phyloP scores from a whole-genome alignment of 352 stramenopile species.

The Phytopythium ostracodes region DNA sequence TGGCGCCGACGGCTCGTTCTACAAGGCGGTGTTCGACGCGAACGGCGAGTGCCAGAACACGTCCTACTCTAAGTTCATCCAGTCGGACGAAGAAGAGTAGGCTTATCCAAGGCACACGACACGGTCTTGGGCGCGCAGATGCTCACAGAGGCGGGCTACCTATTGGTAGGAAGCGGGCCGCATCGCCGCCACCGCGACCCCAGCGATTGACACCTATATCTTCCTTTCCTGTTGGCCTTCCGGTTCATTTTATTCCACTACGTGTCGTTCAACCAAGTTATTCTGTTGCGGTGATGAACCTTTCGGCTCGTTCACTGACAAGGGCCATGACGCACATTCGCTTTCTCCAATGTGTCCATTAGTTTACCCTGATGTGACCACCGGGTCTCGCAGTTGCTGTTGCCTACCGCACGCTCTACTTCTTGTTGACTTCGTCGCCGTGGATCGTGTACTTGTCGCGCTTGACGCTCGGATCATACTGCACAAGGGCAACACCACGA shows the following conservation, averaged over 20 bases:
- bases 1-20: slow-evolving; percentile 83
- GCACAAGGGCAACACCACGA: not conserved
- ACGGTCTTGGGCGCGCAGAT: not conserved
- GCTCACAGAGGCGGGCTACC: not conserved
- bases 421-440: slow-evolving; percentile 49
- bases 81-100: slow-evolving; percentile 86
- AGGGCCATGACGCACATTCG: not conserved
- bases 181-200: not conserved
- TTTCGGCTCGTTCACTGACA: not conserved
- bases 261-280: slow-evolving; percentile 5
- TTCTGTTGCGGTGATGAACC: slow-evolving; percentile 1
- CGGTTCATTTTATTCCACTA: slow-evolving; percentile 9
- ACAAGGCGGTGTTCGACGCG: slow-evolving; percentile 85
- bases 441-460: slow-evolving; percentile 83
- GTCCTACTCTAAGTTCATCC: slow-evolving; percentile 90
- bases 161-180: slow-evolving; percentile 2
- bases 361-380: not conserved
- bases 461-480: slow-evolving; percentile 79
- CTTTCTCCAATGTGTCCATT: not conserved
- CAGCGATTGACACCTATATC: slow-evolving; percentile 13
- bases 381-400: slow-evolving; percentile 9
- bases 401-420: not conserved
- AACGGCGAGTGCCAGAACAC: slow-evolving; percentile 88
- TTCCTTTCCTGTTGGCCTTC: slow-evolving; percentile 2
- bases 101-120: too few relatives aligned